Evolutionary conservation across 106 monocot genomes (phyloP).

Genomic region (Ottelia alismoides): DNA sequence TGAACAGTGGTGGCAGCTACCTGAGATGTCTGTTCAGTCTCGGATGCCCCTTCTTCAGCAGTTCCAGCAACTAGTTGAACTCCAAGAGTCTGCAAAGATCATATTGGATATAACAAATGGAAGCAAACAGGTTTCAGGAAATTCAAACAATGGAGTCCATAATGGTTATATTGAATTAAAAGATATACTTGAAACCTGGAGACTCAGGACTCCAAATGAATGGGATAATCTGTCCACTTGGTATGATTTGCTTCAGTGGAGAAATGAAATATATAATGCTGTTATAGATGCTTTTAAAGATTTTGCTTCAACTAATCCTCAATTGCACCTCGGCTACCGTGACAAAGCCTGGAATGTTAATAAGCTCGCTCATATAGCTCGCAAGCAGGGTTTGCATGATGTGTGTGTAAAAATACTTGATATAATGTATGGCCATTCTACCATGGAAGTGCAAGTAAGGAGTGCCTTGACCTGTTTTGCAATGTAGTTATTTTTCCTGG

Average conservation of each 20-base stretch:
- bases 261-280: slow-evolving; percentile 95
- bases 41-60: slow-evolving; percentile 81
- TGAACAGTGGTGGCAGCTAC: slow-evolving; percentile 99
- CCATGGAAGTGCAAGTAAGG: slow-evolving; percentile 95
- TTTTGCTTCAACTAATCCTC: slow-evolving; percentile 76
- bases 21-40: slow-evolving; percentile 85
- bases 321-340: slow-evolving; percentile 92
- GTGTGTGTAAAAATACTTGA: slow-evolving; percentile 98
- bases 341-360: slow-evolving; percentile 99
- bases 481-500: neutral
- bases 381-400: slow-evolving; percentile 93
- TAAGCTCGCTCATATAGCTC: slow-evolving; percentile 88
- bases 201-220: slow-evolving; percentile 95
- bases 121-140: slow-evolving; percentile 76
- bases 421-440: slow-evolving; percentile 97
- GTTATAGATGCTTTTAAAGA: slow-evolving; percentile 99
- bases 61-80: slow-evolving; percentile 96
- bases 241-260: slow-evolving; percentile 99
- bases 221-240: slow-evolving; percentile 95
- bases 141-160: slow-evolving; percentile 45
- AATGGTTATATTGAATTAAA: slow-evolving; percentile 80
- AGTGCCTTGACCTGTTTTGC: neutral
- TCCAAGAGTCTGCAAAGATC: slow-evolving; percentile 88
- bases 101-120: slow-evolving; percentile 85
- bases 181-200: slow-evolving; percentile 99